Percentiles rank a stretch among this genome's conserved stretches.
Evolutionary conservation across 2,329 filamentous ascomycete species (phyloP).

Genomic region (Colletotrichum truncatum): DNA sequence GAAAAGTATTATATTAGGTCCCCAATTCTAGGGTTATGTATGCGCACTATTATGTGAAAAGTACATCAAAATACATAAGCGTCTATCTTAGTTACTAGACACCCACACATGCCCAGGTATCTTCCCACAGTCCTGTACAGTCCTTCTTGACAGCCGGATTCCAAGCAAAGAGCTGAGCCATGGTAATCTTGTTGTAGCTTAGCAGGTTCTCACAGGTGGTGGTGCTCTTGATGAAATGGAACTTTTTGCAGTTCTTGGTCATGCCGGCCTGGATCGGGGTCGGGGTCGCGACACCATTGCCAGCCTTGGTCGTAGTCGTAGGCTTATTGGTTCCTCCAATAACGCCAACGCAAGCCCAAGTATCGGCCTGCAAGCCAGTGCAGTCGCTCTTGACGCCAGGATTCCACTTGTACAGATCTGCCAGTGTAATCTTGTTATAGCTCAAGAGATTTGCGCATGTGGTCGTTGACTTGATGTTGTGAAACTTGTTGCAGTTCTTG

Average conservation of each 20-base stretch:
- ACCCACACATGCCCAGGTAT: too few species aligned
- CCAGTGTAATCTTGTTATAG: too few species aligned
- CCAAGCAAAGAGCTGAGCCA: too few species aligned
- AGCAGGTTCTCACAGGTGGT: too few species aligned
- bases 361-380: slow-evolving; percentile 18
- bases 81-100: too few species aligned
- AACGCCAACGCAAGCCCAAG: slow-evolving; percentile 24
- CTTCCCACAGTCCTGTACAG: too few species aligned
- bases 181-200: too few species aligned
- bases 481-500: slow-evolving; percentile 31
- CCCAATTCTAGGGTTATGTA: too few species aligned
- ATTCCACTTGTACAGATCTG: slow-evolving; percentile 36
- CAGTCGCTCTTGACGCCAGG: slow-evolving; percentile 25
- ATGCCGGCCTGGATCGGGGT: slow-evolving; percentile 27
- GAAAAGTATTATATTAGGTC: too few species aligned
- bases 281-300: slow-evolving; percentile 29
- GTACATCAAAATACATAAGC: too few species aligned
- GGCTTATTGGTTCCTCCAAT: slow-evolving; percentile 29
- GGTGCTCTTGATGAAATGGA: slow-evolving; percentile 28
- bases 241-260: slow-evolving; percentile 30
- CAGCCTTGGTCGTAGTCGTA: slow-evolving; percentile 8
- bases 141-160: too few species aligned
- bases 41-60: too few species aligned
- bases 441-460: slow-evolving; percentile 16
- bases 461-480: slow-evolving; percentile 17